Evolutionary conservation across 352 stramenopile species (phyloP).

Genomic region (Globisporangium alternatum): DNA sequence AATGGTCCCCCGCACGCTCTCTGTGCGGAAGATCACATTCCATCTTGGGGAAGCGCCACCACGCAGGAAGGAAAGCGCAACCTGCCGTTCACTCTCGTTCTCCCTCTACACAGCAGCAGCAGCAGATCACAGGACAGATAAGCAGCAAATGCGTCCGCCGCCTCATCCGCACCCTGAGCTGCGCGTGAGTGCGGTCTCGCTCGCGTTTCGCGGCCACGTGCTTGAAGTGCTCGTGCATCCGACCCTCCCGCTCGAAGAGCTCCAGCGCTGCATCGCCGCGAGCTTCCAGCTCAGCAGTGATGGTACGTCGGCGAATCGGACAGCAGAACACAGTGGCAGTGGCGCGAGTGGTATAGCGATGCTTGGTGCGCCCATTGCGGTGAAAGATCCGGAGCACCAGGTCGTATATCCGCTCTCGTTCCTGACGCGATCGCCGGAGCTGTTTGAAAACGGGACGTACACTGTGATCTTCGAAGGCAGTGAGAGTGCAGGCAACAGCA

Average conservation of each 20-base stretch:
- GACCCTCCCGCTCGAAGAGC: slow-evolving; percentile 37
- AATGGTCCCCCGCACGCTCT: slow-evolving; percentile 1
- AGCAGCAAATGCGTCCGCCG: slow-evolving; percentile 2
- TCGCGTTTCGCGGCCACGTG: slow-evolving; percentile 27
- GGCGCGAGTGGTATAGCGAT: slow-evolving; percentile 15
- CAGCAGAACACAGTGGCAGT: slow-evolving; percentile 20
- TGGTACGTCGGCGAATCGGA: no score
- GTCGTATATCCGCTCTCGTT: slow-evolving; percentile 75
- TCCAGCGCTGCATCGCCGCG: slow-evolving; percentile 45
- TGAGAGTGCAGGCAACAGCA: slow-evolving; percentile 2
- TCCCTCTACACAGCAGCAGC: neutral
- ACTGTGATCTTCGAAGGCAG: slow-evolving; percentile 34
- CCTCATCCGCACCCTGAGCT: neutral
- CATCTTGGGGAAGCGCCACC: slow-evolving; percentile 14
- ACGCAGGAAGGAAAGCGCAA: slow-evolving; percentile 1
- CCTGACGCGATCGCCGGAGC: slow-evolving; percentile 40
- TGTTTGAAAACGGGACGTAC: slow-evolving; percentile 51
- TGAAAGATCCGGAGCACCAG: slow-evolving; percentile 26
- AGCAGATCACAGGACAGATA: neutral
- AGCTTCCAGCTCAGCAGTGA: slow-evolving; percentile 29
- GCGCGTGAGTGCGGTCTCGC: slow-evolving; percentile 39
- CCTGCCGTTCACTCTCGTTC: neutral
- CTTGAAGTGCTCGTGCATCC: slow-evolving; percentile 42
- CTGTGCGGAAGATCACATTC: slow-evolving; percentile 13
- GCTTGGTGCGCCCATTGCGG: slow-evolving; percentile 17